Base-by-base conservation (phyloP, 768 basidiomycete genomes). In the Hypholoma fasciculare region DNA sequence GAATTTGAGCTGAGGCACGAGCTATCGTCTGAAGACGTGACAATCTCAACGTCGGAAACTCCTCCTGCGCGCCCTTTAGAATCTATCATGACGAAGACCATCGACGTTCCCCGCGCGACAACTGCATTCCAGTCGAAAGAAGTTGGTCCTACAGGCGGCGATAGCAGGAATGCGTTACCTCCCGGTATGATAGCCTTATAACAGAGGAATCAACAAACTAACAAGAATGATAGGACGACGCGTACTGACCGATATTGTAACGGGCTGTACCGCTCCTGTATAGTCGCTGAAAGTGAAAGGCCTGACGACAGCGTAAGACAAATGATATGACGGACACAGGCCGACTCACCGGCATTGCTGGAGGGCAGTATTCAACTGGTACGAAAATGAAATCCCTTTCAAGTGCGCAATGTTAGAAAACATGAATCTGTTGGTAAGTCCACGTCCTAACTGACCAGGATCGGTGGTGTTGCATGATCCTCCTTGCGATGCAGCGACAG, bases 131-230 rank as follows among this genome's bases (percentile, higher is more conserved):
- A 90, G n/a, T 69, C 64, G 62, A 72, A 85, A 3, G 71, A 73
- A 4, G 70, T 59, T 7, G 76, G 69, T 13, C 78, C 78, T 3
- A 51, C 49, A 2, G 78, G 76, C 37, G 82, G 76, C 7, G 68
- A 56, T 12, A 90, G 61, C 17, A 75, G 58, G 54, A 88, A 76
- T 1, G 74, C 65, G 40, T 78, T 73, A 11, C 90, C 90, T 19
- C 79, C 80, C 36, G 89, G 89, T 54, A 92, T 82, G 30, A 86
- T 69, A 20, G 79, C 88, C 83, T 89, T 56, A 23, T 13, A 14
- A 4, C 6, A 37, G 51, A 27, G 50, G 44, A 39, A n/a, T 54
- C 30, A 49, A 36, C 30, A 17, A 37, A 49, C n/a, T 3, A 13
- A 14, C 52, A 9, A 38, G 51, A 13, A n/a, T 44, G 48, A 49